phyloP scores from a whole-genome alignment of 768 basidiomycete genomes.

The Suillus subluteus region DNA sequence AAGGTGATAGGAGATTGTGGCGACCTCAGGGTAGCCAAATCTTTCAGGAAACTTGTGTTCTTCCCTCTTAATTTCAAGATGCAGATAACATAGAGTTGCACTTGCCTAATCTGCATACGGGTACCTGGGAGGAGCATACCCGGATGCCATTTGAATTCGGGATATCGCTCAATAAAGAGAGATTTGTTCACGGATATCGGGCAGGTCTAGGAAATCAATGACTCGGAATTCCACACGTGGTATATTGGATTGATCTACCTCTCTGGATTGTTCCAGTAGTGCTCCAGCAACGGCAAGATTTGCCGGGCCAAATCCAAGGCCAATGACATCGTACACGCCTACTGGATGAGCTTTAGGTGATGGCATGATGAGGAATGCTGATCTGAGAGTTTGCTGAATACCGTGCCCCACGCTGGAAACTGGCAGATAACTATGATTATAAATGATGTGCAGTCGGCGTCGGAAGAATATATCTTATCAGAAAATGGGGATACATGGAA shows the following conservation, averaged over 20 bases:
- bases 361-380: neutral
- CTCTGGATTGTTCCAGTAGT: conserved; percentile 46
- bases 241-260: conserved; percentile 14
- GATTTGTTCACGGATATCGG: conserved; percentile 31
- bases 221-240: conserved; percentile 2
- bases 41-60: conserved; percentile 49
- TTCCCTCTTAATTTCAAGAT: conserved; percentile 14
- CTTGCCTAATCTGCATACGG: conserved; percentile 56
- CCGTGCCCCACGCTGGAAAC: neutral
- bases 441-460: neutral
- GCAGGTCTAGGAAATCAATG: conserved; percentile 13
- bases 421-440: conserved; percentile 20
- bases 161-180: conserved; percentile 53
- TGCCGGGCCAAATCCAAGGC: conserved; percentile 56
- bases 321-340: conserved; percentile 46
- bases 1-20: conserved; percentile 57
- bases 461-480: neutral
- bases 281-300: conserved; percentile 55
- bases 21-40: conserved; percentile 54
- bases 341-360: neutral
- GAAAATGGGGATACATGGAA: neutral
- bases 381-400: neutral
- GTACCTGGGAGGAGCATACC: conserved; percentile 57
- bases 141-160: conserved; percentile 56
- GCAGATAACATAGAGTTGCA: neutral